Percentiles rank a stretch among this genome's conserved stretches.
These are phyloP conservation scores for Diaporthe caulivora DNA, from an alignment of 2,329 filamentous ascomycete species.

Conservation along the genomic window DNA sequence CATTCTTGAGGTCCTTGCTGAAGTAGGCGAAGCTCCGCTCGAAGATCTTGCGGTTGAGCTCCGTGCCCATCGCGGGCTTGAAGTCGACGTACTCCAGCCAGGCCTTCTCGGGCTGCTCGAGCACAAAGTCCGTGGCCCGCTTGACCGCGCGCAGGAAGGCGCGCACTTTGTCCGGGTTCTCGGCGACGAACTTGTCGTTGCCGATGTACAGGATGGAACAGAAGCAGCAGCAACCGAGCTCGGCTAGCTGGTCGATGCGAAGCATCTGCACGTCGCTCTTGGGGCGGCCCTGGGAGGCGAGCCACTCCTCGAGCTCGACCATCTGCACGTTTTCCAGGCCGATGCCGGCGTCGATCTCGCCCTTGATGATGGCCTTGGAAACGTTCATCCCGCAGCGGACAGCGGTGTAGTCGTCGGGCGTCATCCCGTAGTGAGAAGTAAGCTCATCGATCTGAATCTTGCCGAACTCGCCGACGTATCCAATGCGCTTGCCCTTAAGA, in stretches of 20 bases:
- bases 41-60: constrained; percentile 82
- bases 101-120: constrained; percentile 71
- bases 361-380: constrained; percentile 79
- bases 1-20: constrained; percentile 80
- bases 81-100: constrained; percentile 78
- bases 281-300: constrained; percentile 71
- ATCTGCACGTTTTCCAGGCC: constrained; percentile 87
- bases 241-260: constrained; percentile 83
- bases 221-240: constrained; percentile 87
- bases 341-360: constrained; percentile 78
- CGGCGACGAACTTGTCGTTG: constrained; percentile 77
- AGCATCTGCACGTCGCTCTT: constrained; percentile 81
- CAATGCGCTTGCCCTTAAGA: constrained; percentile 81
- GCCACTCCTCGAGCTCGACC: constrained; percentile 85
- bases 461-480: constrained; percentile 85
- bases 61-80: constrained; percentile 77
- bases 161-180: constrained; percentile 74
- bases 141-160: constrained; percentile 81
- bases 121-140: constrained; percentile 78
- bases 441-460: constrained; percentile 89
- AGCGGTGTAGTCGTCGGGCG: constrained; percentile 78
- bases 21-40: constrained; percentile 85
- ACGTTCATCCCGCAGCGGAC: constrained; percentile 87
- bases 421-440: constrained; percentile 82
- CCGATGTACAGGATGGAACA: constrained; percentile 85